These are phyloP conservation scores for Colletotrichum incanum DNA, from an alignment of 2,329 filamentous ascomycete species.

Conservation along the genomic window DNA sequence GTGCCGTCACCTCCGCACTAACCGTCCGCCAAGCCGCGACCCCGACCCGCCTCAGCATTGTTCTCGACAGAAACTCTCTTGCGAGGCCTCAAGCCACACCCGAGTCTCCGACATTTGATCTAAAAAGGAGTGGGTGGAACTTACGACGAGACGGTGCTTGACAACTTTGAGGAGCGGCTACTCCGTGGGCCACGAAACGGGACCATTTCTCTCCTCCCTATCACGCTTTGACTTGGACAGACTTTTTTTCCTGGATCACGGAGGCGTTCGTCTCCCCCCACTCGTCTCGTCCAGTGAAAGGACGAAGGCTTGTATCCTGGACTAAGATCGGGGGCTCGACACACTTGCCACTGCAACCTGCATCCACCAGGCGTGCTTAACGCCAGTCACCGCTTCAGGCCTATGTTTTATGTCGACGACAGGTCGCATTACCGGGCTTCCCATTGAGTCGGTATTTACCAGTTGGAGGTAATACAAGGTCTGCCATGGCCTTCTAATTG, in stretches of 20 bases:
- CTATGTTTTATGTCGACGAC: conserved; percentile 25
- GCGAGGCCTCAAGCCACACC: conserved; percentile 27
- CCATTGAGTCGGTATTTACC: conserved; percentile 32
- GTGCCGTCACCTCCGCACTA: conserved; percentile 26
- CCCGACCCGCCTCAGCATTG: conserved; percentile 18
- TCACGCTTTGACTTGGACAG: conserved; percentile 26
- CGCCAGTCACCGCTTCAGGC: conserved; percentile 37
- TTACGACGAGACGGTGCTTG: conserved; percentile 9
- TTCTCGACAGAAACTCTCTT: conserved; percentile 26
- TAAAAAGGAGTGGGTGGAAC: conserved; percentile 23
- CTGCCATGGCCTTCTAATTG: conserved; percentile 12
- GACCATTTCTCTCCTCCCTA: conserved; percentile 17
- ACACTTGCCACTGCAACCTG: conserved; percentile 38
- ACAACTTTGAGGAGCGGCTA: conserved; percentile 15
- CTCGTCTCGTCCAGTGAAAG: conserved; percentile 32
- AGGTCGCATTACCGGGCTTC: conserved; percentile 28
- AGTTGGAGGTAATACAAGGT: conserved; percentile 19
- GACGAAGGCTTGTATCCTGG: conserved; percentile 17
- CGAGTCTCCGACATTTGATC: conserved; percentile 21
- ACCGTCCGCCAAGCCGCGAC: conserved; percentile 31
- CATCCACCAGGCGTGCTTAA: conserved; percentile 18
- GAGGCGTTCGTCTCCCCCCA: conserved; percentile 36
- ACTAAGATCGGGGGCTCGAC: conserved; percentile 37
- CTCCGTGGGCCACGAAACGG: conserved; percentile 27
- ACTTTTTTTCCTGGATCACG: conserved; percentile 36